A percentile compares a stretch with the other conserved stretches of the same genome.
Conservation (phyloP, 2,329 filamentous ascomycete genomes). For the Pezizomycotina sp. region DNA sequence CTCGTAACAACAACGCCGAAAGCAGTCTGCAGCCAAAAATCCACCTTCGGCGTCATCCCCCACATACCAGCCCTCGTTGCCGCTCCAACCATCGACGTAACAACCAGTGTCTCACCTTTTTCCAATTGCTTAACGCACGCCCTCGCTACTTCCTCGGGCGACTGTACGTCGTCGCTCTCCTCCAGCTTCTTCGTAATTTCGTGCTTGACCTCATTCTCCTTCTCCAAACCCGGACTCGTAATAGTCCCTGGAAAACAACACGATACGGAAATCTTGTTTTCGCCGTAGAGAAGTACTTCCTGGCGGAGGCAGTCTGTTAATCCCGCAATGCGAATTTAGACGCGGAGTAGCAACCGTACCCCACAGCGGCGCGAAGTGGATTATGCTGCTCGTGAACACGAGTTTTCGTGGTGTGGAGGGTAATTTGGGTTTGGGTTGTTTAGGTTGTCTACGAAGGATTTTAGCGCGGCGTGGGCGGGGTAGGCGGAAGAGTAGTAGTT, state of each 20-base stretch:
- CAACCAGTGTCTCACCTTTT: conserved; percentile 61
- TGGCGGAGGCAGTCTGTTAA: conserved; percentile 63
- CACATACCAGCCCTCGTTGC: conserved; percentile 49
- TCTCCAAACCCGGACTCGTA: conserved; percentile 52
- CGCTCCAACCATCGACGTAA: conserved; percentile 54
- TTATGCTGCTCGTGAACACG: no score
- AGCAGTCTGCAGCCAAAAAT: no score
- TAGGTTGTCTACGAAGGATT: conserved; percentile 69
- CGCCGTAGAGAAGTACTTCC: conserved; percentile 75
- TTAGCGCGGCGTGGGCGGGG: conserved; percentile 48
- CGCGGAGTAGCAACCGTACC: no score
- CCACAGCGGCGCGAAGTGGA: no score
- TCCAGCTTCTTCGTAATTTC: conserved; percentile 64
- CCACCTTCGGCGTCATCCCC: conserved; percentile 40
- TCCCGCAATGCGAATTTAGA: no score
- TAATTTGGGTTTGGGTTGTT: no score
- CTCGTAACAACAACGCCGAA: conserved; percentile 42
- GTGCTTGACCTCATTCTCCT: conserved; percentile 66
- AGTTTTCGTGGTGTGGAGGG: no score
- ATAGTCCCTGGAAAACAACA: conserved; percentile 76
- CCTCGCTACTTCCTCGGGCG: conserved; percentile 58
- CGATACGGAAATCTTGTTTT: conserved; percentile 60
- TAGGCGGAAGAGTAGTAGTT: conserved; percentile 32
- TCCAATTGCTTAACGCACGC: conserved; percentile 58
- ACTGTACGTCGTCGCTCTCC: conserved; percentile 47